These are phyloP conservation scores for Lachancea kluyveri DNA, from an alignment of 805 yeast species.

Conservation along the genomic window DNA sequence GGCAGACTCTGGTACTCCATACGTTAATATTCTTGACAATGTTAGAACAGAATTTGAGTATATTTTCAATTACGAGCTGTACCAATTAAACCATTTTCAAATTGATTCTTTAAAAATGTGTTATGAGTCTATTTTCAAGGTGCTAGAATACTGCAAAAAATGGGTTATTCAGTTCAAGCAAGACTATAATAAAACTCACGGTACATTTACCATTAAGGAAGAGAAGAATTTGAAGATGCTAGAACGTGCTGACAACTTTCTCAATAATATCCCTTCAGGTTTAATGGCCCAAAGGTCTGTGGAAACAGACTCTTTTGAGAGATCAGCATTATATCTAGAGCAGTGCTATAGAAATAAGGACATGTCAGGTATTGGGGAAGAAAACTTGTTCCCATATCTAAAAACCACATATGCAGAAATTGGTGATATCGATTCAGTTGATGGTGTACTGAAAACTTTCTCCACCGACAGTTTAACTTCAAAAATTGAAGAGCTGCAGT, in stretches of 20 bases:
- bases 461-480: conserved; percentile 67
- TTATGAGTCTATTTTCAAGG: conserved; percentile 67
- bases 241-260: conserved; percentile 39
- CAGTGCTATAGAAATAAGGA: conserved; percentile 50
- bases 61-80: conserved; percentile 46
- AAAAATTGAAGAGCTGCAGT: conserved; percentile 73
- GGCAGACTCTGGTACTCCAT: conserved; percentile 37
- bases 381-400: conserved; percentile 41
- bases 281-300: conserved; percentile 72
- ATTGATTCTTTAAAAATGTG: conserved; percentile 58
- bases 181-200: conserved; percentile 23
- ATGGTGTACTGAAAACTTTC: conserved; percentile 73
- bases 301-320: conserved; percentile 78
- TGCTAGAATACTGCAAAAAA: conserved; percentile 76
- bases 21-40: conserved; percentile 35
- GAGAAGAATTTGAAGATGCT: conserved; percentile 19
- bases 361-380: conserved; percentile 14
- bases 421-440: conserved; percentile 84
- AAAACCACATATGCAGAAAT: conserved; percentile 79
- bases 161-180: conserved; percentile 51
- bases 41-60: conserved; percentile 53
- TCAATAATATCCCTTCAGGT: conserved; percentile 55
- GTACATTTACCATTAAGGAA: conserved; percentile 25
- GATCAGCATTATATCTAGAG: conserved; percentile 82
- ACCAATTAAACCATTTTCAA: conserved; percentile 42